Evolutionary conservation across 2,329 filamentous ascomycete genomes (phyloP).

Genomic region (Cladosporium oxysporum): DNA sequence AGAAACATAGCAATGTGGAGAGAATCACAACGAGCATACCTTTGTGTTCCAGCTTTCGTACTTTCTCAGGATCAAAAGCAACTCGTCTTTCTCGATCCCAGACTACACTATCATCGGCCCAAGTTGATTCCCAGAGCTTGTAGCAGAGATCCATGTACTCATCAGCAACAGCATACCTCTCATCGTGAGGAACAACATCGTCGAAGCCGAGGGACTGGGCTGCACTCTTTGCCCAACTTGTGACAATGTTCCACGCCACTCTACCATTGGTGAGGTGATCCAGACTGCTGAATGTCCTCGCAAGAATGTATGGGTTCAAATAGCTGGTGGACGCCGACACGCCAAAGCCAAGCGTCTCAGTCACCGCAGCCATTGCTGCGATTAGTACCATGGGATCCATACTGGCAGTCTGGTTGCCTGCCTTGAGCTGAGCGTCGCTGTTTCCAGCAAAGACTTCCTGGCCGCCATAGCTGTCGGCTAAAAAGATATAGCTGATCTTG

Average conservation of each 20-base stretch:
- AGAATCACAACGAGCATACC: constrained; percentile 40
- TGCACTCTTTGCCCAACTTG: constrained; percentile 50
- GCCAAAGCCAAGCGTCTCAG: constrained; percentile 46
- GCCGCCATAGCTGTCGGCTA: constrained; percentile 52
- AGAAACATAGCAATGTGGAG: not conserved
- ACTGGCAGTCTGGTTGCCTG: constrained; percentile 68
- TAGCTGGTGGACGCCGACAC: constrained; percentile 41
- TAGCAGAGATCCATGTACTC: constrained; percentile 43
- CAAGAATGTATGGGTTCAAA: constrained; percentile 39
- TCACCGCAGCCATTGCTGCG: constrained; percentile 48
- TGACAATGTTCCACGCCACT: constrained; percentile 54
- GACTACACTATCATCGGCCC: constrained; percentile 38
- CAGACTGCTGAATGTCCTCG: constrained; percentile 38
- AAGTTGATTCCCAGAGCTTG: constrained; percentile 34
- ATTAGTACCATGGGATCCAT: constrained; percentile 53
- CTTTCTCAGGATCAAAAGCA: constrained; percentile 58
- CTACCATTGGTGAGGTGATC: constrained; percentile 42
- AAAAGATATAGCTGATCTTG: constrained; percentile 54
- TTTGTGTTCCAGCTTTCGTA: constrained; percentile 54
- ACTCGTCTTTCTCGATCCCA: constrained; percentile 60
- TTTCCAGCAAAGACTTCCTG: constrained; percentile 51
- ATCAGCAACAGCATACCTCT: constrained; percentile 51
- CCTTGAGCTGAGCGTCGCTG: constrained; percentile 55
- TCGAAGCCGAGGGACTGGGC: constrained; percentile 50
- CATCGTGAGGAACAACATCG: constrained; percentile 51